These are phyloP conservation scores for Pleurotus giganteus DNA, from an alignment of 768 basidiomycete species.

Conservation along the genomic window DNA sequence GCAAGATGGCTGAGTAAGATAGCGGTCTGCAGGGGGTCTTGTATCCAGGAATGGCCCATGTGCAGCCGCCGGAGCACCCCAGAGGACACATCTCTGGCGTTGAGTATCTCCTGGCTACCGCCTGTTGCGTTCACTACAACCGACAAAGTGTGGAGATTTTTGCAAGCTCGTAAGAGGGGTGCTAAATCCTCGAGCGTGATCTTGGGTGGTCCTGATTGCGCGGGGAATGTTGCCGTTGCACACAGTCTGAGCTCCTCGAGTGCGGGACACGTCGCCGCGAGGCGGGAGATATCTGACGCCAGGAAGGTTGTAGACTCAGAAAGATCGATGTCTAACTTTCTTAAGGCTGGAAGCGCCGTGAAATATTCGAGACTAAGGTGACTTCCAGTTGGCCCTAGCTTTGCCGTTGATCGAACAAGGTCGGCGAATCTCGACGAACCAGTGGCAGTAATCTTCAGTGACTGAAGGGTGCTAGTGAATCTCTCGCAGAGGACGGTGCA, in stretches of 20 bases:
- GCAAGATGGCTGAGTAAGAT: conserved; percentile 77
- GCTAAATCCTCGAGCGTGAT: conserved; percentile 65
- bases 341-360: conserved; percentile 48
- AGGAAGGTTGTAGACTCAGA: conserved; percentile 72
- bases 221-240: conserved; percentile 64
- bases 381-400: conserved; percentile 57
- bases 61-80: conserved; percentile 67
- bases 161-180: conserved; percentile 56
- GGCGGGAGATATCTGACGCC: conserved; percentile 53
- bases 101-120: conserved; percentile 43
- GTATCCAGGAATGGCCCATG: conserved; percentile 72
- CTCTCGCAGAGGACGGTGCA: conserved; percentile 60
- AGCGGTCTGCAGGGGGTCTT: conserved; percentile 65
- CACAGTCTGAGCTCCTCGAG: conserved; percentile 69
- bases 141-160: conserved; percentile 60
- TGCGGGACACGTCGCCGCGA: conserved; percentile 63
- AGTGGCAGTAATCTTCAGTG: conserved; percentile 60
- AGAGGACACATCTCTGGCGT: conserved; percentile 51
- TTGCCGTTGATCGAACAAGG: conserved; percentile 71
- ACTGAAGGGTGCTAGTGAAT: conserved; percentile 58
- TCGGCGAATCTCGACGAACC: conserved; percentile 79
- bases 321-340: conserved; percentile 73
- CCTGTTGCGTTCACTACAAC: conserved; percentile 60
- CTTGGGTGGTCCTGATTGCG: conserved; percentile 46
- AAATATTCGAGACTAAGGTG: conserved; percentile 64